A percentile compares a stretch with the other conserved stretches of the same genome.
phyloP scores from a whole-genome alignment of 176 grass and related monocot species.

The Tillandsia fasciculata region DNA sequence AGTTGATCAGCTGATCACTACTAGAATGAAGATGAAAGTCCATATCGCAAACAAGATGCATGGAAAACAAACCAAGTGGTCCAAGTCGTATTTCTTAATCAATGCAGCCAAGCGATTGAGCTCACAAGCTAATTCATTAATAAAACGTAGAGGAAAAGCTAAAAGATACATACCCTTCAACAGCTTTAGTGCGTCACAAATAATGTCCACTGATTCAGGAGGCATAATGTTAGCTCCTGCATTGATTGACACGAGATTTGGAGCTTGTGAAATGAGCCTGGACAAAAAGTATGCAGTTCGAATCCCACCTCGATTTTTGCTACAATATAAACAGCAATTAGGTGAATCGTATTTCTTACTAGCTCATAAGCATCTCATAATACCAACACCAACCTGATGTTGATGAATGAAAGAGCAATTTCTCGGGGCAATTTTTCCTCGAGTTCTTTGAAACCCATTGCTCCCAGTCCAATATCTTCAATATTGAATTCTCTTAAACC shows the following conservation, averaged over 20 bases:
- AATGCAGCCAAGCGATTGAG: background rate
- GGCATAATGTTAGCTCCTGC: conserved; percentile 45
- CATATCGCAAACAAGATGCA: too few species aligned
- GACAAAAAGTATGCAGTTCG: conserved; percentile 28
- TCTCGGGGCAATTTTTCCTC: conserved; percentile 39
- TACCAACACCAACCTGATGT: conserved; percentile 42
- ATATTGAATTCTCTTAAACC: conserved; percentile 41
- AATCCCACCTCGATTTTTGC: conserved; percentile 43
- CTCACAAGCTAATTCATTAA: background rate
- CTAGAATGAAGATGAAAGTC: background rate
- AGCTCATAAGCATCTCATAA: background rate
- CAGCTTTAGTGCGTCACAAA: conserved; percentile 26
- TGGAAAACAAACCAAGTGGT: too few species aligned
- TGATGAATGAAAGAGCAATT: conserved; percentile 38
- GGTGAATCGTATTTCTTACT: background rate
- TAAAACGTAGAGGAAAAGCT: background rate
- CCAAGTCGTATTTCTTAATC: background rate
- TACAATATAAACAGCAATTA: conserved; percentile 17
- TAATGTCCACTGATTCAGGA: conserved; percentile 26
- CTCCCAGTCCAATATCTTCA: conserved; percentile 49
- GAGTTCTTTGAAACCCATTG: conserved; percentile 45
- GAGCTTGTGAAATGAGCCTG: conserved; percentile 21
- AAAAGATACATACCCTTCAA: conserved; percentile 23
- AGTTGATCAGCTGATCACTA: background rate
- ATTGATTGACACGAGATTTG: conserved; percentile 32